phyloP scores from a whole-genome alignment of 1,139 yeast genomes.

The Groenewaldozyma sp. region DNA sequence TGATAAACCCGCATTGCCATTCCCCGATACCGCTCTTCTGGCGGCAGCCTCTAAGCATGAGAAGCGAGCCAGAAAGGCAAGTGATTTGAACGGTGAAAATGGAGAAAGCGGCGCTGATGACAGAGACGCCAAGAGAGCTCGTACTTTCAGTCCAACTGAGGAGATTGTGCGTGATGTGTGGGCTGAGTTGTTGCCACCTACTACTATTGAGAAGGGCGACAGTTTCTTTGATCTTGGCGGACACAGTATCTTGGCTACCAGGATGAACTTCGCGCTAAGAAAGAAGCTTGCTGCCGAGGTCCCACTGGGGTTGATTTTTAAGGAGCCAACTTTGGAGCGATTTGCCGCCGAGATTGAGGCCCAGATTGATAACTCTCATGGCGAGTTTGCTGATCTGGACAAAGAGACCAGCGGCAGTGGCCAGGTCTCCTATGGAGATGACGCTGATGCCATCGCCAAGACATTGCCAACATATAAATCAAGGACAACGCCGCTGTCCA shows the following conservation, averaged over 20 bases:
- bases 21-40: conserved; percentile 85
- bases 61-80: conserved; percentile 14
- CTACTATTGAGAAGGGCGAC: conserved; percentile 64
- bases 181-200: conserved; percentile 83
- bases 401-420: conserved; percentile 24
- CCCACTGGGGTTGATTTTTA: conserved; percentile 85
- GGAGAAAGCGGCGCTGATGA: conserved; percentile 1
- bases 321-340: conserved; percentile 71
- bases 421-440: conserved; percentile 46
- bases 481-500: conserved; percentile 29
- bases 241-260: conserved; percentile 91
- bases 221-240: conserved; percentile 98
- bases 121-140: conserved; percentile 2
- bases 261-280: conserved; percentile 90
- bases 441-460: conserved; percentile 53
- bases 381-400: conserved; percentile 34
- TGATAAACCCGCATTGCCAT: conserved; percentile 93
- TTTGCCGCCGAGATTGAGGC: conserved; percentile 69
- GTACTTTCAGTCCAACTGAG: conserved; percentile 51
- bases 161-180: conserved; percentile 67
- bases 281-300: conserved; percentile 67
- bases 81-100: too few species aligned
- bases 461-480: conserved; percentile 38
- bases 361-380: conserved; percentile 27
- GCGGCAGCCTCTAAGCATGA: conserved; percentile 49